Percentiles rank a stretch among this genome's conserved stretches.
phyloP scores from a whole-genome alignment of 305 asterid species.

The Fraxinus paxiana region DNA sequence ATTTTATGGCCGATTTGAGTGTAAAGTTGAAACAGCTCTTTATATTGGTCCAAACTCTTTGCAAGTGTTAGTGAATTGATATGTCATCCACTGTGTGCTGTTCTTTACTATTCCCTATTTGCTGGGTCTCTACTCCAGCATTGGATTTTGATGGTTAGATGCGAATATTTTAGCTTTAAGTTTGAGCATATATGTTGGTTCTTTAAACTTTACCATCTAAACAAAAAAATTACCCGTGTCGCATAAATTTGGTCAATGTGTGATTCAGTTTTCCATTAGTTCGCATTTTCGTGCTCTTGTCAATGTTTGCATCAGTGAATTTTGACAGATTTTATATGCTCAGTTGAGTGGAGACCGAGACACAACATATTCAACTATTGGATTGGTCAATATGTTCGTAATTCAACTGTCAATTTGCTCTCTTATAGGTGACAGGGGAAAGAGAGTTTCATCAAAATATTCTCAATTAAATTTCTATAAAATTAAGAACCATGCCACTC shows the following conservation, averaged over 20 bases:
- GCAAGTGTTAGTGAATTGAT: neutral
- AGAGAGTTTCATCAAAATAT: neutral
- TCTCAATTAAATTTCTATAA: neutral
- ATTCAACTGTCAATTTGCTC: neutral
- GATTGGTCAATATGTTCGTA: neutral
- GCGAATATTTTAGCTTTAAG: neutral
- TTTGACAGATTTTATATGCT: neutral
- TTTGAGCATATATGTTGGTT: neutral
- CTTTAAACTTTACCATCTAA: neutral
- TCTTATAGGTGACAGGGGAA: neutral
- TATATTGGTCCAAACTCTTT: neutral
- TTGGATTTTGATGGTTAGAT: neutral
- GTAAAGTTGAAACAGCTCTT: neutral
- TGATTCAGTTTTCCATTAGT: neutral
- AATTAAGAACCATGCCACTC: neutral
- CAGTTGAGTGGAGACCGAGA: neutral
- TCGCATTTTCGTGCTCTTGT: neutral
- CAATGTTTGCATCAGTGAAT: neutral
- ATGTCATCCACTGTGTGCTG: neutral
- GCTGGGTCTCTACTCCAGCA: neutral
- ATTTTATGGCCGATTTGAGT: slow-evolving; percentile 12
- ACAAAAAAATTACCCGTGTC: neutral
- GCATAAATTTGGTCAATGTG: neutral
- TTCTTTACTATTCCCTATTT: neutral
- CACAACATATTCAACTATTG: neutral